Conservation (phyloP, 345 rosid species). For the Salix koriyanagi region DNA sequence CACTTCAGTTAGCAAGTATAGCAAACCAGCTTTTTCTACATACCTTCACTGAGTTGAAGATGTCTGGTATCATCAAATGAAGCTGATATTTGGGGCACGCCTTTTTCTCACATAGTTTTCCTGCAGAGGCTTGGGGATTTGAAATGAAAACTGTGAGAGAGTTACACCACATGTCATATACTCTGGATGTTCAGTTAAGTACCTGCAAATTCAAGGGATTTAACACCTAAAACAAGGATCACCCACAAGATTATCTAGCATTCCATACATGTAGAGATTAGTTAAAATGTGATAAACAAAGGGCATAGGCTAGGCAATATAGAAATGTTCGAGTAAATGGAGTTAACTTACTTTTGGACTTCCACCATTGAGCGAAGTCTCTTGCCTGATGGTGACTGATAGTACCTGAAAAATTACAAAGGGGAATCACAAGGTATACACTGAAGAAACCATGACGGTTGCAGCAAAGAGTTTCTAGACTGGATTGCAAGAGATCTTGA, state of each 20-base stretch:
- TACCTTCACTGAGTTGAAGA: conserved; percentile 47
- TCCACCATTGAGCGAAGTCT: conserved; percentile 82
- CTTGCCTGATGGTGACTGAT: conserved; percentile 82
- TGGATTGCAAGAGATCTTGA: not conserved
- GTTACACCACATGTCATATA: conserved; percentile 38
- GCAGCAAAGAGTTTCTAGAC: not conserved
- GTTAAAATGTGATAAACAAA: not conserved
- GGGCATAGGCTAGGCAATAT: not conserved
- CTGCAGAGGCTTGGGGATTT: conserved; percentile 66
- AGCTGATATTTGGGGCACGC: conserved; percentile 34
- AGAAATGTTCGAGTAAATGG: not conserved
- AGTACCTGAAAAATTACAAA: conserved; percentile 52
- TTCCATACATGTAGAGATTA: not conserved
- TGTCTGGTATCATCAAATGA: conserved; percentile 29
- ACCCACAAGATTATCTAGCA: not conserved
- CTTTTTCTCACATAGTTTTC: conserved; percentile 66
- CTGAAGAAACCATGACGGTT: not conserved
- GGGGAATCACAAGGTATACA: not conserved
- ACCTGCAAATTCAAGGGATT: conserved; percentile 34
- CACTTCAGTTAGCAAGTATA: not conserved
- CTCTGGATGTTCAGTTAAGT: conserved; percentile 56
- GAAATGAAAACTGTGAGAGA: conserved; percentile 65
- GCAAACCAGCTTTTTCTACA: not conserved
- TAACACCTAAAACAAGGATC: not conserved
- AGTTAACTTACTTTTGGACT: conserved; percentile 59